Base-by-base conservation (phyloP, 2,329 filamentous ascomycete genomes). In the Cercospora nicotianae region DNA sequence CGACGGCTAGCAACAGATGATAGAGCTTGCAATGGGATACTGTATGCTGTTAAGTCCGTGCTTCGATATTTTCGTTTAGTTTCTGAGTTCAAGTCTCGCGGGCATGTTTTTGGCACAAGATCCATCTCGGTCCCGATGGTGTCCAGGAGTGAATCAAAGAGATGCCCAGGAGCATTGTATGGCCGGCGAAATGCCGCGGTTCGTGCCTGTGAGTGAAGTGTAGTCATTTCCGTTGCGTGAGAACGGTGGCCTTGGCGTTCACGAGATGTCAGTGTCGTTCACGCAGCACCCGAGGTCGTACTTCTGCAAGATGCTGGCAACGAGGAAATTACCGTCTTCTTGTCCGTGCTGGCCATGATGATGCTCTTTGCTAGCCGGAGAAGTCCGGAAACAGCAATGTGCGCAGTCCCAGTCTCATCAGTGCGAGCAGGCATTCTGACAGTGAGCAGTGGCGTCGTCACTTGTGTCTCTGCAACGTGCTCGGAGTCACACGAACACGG, bases 1-100 rank as follows among this genome's bases (percentile, higher is more conserved):
- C 73, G 63, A 75, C 72, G 53, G 74, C 74, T 39, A 69, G 70
- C 39, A 68, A 72, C 16, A 69, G 71, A 66, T 33, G 36, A 45
- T 45, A 23, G 33, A 26, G 36, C 59, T 30, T 42, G 16, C 36
- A 42, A 42, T n/a, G 36, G 36, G n/a, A 42, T 42, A n/a, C 36
- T n/a, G 36, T 39, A 3, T 33, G 26, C 23, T 26, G 10, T 58
- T 28, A 12, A 18, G 23, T 30, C 16, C 53, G 26, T 30, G 53
- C 26, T 58, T 13, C 18, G 16, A 13, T 10, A 18, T n/a, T 8
- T 57, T 6, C 20, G 2, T 16, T 16, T 6, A 16, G 6, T 5
- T 9, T 30, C 45, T 23, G 45, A 23, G 45, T 51, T 51, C 18
- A 3, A 51, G 20, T 51, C 3, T 26, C 30, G 53, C 13, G 5